A percentile compares a stretch with the other conserved stretches of the same genome.
Evolutionary conservation across 371 early-diverging fungal species (phyloP).

Genomic region (Mucor piriformis): DNA sequence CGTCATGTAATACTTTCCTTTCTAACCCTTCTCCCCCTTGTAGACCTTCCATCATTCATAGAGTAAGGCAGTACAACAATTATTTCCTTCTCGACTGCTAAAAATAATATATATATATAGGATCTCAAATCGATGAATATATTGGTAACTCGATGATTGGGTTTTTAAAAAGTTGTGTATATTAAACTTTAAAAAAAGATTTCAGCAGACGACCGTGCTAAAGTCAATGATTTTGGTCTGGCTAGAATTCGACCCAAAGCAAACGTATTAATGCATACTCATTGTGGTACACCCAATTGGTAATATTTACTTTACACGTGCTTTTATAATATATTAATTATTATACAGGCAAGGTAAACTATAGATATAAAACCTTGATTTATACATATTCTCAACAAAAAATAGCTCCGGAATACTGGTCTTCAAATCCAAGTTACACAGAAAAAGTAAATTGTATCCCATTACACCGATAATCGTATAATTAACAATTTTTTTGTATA

Average conservation of each 20-base stretch:
- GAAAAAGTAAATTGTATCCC: slow-evolving; percentile 79
- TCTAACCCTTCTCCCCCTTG: no score
- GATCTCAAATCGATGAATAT: slow-evolving; percentile 72
- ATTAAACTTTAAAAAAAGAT: slow-evolving; percentile 54
- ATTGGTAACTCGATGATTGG: slow-evolving; percentile 41
- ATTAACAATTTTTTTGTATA: no score
- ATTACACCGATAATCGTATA: no score
- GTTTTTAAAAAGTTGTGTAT: no score
- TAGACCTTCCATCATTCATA: slow-evolving; percentile 53
- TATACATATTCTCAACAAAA: no score
- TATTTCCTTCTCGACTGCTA: no score
- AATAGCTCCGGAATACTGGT: slow-evolving; percentile 78
- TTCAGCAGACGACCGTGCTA: slow-evolving; percentile 68
- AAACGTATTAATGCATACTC: slow-evolving; percentile 70
- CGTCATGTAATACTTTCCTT: no score
- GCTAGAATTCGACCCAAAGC: slow-evolving; percentile 74
- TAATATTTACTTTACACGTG: slow-evolving; percentile 34
- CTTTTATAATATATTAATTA: neutral
- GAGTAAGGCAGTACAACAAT: slow-evolving; percentile 23
- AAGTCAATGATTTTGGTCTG: slow-evolving; percentile 83
- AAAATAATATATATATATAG: no score
- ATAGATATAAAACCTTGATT: neutral
- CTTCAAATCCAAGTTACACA: slow-evolving; percentile 70
- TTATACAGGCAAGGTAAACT: slow-evolving; percentile 20
- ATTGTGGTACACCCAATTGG: slow-evolving; percentile 83